phyloP scores from a whole-genome alignment of 805 yeast genomes.

The Suhomyces sp. region DNA sequence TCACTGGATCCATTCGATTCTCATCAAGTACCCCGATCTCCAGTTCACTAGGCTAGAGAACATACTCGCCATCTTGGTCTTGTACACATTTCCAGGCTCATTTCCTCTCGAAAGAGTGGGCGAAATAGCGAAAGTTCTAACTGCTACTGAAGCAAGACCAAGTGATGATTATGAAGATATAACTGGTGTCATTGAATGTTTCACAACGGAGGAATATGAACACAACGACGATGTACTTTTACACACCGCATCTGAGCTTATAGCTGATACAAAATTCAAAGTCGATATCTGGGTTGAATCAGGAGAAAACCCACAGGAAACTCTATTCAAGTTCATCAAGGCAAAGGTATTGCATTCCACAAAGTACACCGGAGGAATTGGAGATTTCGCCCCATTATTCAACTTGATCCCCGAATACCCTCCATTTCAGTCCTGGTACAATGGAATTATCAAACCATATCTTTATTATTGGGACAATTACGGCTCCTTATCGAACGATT shows the following conservation, averaged over 20 bases:
- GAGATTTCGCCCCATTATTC: slow-evolving; percentile 16
- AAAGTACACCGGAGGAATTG: slow-evolving; percentile 18
- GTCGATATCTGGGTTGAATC: too few relatives aligned
- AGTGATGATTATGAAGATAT: background rate
- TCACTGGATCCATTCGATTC: background rate
- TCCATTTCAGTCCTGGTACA: slow-evolving; percentile 26
- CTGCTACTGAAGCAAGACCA: background rate
- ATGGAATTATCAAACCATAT: slow-evolving; percentile 29
- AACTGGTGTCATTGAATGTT: too few relatives aligned
- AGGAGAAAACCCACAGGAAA: background rate
- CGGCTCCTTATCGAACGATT: slow-evolving; percentile 12
- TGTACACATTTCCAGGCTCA: slow-evolving; percentile 2
- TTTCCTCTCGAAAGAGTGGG: background rate
- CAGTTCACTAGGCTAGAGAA: slow-evolving; percentile 2
- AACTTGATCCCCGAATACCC: slow-evolving; percentile 9
- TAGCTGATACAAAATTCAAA: background rate
- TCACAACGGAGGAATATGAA: too few relatives aligned
- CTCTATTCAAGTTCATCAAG: slow-evolving; percentile 5
- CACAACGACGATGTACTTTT: background rate
- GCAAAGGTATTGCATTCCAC: slow-evolving; percentile 9
- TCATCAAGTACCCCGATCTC: background rate
- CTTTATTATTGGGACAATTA: slow-evolving; percentile 28
- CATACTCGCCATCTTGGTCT: background rate
- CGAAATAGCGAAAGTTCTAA: background rate
- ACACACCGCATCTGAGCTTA: background rate